Percentiles rank a stretch among this genome's conserved stretches.
Conservation (phyloP, 169 alveolate genomes). For the Cryptosporidium canis region DNA sequence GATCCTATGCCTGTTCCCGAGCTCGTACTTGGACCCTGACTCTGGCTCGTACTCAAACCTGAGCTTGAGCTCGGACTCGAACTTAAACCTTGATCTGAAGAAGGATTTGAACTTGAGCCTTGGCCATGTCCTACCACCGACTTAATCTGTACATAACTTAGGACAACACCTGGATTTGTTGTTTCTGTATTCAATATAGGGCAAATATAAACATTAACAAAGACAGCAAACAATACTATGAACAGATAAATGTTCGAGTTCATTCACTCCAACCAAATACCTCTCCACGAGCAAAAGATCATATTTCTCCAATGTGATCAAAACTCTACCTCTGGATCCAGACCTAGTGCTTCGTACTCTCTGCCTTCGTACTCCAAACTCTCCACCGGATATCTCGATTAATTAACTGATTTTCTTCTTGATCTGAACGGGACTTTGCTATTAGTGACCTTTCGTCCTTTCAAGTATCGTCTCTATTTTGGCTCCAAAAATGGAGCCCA, state of each 20-base stretch:
- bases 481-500: constrained; percentile 25
- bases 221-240: not conserved
- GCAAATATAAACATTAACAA: constrained; percentile 3
- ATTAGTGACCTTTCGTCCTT: not conserved
- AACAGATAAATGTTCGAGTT: not conserved
- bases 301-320: not conserved
- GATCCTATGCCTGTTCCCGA: too few relatives aligned
- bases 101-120: too few relatives aligned
- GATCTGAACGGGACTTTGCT: not conserved
- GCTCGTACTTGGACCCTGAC: too few relatives aligned
- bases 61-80: too few relatives aligned
- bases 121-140: too few relatives aligned
- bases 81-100: too few relatives aligned
- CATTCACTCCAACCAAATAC: constrained; percentile 14
- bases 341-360: too few relatives aligned
- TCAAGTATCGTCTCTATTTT: constrained; percentile 23
- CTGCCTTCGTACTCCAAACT: too few relatives aligned
- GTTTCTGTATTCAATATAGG: not conserved
- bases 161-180: not conserved
- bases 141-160: not conserved
- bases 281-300: not conserved
- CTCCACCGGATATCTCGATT: too few relatives aligned
- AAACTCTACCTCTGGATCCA: not conserved
- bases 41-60: too few relatives aligned
- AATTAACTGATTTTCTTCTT: not conserved